These are phyloP conservation scores for Ajuga chamaepitys DNA, from an alignment of 257 asterid genomes.

Conservation along the genomic window DNA sequence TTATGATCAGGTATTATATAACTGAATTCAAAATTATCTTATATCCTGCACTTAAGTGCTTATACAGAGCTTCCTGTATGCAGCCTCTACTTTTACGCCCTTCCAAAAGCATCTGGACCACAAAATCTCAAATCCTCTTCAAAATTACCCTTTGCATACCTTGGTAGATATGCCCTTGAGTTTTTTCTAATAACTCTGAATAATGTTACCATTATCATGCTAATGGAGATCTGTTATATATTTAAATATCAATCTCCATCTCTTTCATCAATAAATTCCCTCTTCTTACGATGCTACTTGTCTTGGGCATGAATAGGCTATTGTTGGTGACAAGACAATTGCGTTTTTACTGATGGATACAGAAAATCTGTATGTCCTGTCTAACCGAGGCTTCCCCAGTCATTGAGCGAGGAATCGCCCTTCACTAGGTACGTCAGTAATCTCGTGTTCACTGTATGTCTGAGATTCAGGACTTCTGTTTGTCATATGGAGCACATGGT, in stretches of 20 bases:
- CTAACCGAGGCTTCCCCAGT: constrained; percentile 74
- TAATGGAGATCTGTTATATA: not conserved
- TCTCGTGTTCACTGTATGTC: not conserved
- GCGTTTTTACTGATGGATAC: constrained; percentile 89
- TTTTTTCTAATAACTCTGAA: not conserved
- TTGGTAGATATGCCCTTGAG: constrained; percentile 2
- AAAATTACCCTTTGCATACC: not conserved
- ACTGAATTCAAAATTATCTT: constrained; percentile 3
- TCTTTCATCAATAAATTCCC: not conserved
- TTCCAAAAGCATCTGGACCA: not conserved
- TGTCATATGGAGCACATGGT: constrained; percentile 6
- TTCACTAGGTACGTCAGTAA: constrained; percentile 70
- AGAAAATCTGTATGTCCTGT: constrained; percentile 97
- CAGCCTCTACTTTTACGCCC: not conserved
- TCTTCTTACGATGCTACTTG: constrained; percentile 9
- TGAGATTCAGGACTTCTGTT: constrained; percentile 5
- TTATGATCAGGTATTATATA: constrained; percentile 77
- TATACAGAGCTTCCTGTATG: not conserved
- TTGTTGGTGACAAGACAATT: constrained; percentile 93
- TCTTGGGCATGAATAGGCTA: constrained; percentile 47
- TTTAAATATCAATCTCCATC: not conserved
- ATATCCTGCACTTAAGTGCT: not conserved
- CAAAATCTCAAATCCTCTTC: not conserved
- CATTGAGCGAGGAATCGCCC: constrained; percentile 84
- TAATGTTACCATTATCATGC: not conserved